These are phyloP conservation scores for Jasminum sambac DNA, from an alignment of 257 asterid genomes.

Conservation along the genomic window DNA sequence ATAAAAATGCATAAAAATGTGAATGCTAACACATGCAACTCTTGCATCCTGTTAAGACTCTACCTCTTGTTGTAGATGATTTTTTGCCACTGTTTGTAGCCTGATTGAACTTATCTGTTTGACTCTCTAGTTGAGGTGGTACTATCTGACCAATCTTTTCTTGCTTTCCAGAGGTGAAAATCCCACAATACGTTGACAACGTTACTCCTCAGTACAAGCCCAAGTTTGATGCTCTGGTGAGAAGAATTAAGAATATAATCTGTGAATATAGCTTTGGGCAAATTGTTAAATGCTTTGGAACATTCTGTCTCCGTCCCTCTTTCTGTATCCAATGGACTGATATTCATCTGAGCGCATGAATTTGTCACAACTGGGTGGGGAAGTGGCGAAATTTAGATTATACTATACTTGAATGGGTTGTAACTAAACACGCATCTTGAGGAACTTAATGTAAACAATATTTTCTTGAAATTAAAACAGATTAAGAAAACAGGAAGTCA, in stretches of 20 bases:
- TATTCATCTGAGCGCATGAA: background rate
- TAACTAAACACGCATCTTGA: slow-evolving; percentile 13
- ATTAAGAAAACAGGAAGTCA: background rate
- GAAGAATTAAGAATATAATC: slow-evolving; percentile 22
- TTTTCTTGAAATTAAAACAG: slow-evolving; percentile 7
- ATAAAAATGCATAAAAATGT: too few relatives aligned
- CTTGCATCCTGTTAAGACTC: slow-evolving; percentile 1
- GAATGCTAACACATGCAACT: too few relatives aligned
- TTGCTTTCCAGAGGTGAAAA: slow-evolving; percentile 57
- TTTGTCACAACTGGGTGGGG: background rate
- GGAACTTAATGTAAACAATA: slow-evolving; percentile 7
- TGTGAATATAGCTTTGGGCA: background rate
- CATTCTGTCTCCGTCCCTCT: background rate
- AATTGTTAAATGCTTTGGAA: background rate
- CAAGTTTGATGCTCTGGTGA: slow-evolving; percentile 84
- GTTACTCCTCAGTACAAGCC: slow-evolving; percentile 89
- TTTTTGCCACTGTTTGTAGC: slow-evolving; percentile 6
- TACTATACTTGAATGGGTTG: background rate
- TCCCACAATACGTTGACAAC: slow-evolving; percentile 79
- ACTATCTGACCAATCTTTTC: slow-evolving; percentile 19
- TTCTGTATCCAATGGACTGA: background rate
- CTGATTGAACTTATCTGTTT: slow-evolving; percentile 1
- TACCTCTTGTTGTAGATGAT: background rate
- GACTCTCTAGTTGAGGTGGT: slow-evolving; percentile 5
- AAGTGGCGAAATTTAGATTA: background rate